A percentile compares a stretch with the other conserved stretches of the same genome.
Evolutionary conservation across 192 early-diverging fungal species (phyloP).

Genomic region (Backusella tuberculispora): DNA sequence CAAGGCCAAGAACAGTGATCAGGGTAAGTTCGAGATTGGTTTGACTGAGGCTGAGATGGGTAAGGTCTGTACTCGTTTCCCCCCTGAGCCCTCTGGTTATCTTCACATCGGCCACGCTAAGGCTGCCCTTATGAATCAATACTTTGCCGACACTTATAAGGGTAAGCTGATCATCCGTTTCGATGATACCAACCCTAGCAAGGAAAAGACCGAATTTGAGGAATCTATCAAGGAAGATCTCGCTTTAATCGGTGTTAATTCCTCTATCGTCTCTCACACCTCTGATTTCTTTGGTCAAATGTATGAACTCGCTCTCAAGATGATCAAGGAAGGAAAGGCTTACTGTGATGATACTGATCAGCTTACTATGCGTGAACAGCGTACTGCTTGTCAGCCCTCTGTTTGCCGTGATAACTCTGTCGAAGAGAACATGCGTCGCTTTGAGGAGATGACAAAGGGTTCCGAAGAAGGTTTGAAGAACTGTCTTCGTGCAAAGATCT

Average conservation of each 20-base stretch:
- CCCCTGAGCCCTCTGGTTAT: constrained; percentile 98
- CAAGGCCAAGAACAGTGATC: constrained; percentile 67
- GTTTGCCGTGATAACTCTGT: constrained; percentile 83
- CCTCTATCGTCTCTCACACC: constrained; percentile 82
- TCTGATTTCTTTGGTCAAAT: constrained; percentile 91
- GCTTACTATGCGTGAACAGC: constrained; percentile 86
- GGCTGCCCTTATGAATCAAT: constrained; percentile 96
- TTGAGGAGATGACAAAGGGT: constrained; percentile 90
- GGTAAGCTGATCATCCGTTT: constrained; percentile 96
- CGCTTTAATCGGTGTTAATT: constrained; percentile 80
- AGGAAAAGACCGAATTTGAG: constrained; percentile 97
- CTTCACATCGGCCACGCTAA: constrained; percentile 99
- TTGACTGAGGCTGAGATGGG: constrained; percentile 81
- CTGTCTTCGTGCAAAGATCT: constrained; percentile 96
- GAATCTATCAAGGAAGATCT: constrained; percentile 95
- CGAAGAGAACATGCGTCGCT: constrained; percentile 89
- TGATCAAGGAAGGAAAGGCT: constrained; percentile 89
- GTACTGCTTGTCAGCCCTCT: constrained; percentile 81
- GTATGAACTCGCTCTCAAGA: constrained; percentile 80
- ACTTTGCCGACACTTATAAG: constrained; percentile 89
- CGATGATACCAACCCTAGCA: constrained; percentile 97
- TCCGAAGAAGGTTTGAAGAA: constrained; percentile 82
- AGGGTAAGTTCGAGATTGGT: constrained; percentile 93
- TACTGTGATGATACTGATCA: constrained; percentile 94
- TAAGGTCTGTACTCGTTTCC: constrained; percentile 96